Conservation (phyloP, 2,329 filamentous ascomycete genomes). For the Moelleriella libera region DNA sequence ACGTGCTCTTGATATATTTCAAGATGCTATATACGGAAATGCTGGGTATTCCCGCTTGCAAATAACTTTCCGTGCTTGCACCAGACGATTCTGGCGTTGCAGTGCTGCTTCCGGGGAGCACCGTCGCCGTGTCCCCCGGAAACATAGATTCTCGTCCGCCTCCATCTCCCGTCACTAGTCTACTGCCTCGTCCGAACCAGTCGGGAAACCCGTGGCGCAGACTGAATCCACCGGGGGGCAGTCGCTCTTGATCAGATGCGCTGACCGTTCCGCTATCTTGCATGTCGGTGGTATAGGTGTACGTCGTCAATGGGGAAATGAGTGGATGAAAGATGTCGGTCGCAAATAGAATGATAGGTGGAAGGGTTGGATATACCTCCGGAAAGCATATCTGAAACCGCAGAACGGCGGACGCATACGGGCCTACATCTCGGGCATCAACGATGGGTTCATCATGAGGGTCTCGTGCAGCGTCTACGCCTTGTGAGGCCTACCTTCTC, state of each 20-base stretch:
- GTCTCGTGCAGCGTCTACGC: neutral
- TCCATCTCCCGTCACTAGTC: constrained; percentile 22
- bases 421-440: constrained; percentile 39
- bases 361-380: constrained; percentile 59
- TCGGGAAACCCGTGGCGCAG: constrained; percentile 78
- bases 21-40: constrained; percentile 55
- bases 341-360: constrained; percentile 75
- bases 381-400: constrained; percentile 87
- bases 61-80: constrained; percentile 20
- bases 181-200: constrained; percentile 61
- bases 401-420: constrained; percentile 75
- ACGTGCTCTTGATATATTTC: constrained; percentile 68
- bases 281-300: constrained; percentile 75
- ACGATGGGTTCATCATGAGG: neutral
- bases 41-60: constrained; percentile 24
- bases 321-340: constrained; percentile 94
- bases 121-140: constrained; percentile 10
- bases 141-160: constrained; percentile 18
- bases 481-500: constrained; percentile 46
- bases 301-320: constrained; percentile 84
- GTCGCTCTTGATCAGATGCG: constrained; percentile 66
- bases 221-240: constrained; percentile 83
- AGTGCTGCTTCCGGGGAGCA: constrained; percentile 7
- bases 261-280: constrained; percentile 66
- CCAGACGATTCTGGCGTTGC: constrained; percentile 16